These are phyloP conservation scores for Anisodus tanguticus DNA, from an alignment of 257 asterid species.

Conservation along the genomic window DNA sequence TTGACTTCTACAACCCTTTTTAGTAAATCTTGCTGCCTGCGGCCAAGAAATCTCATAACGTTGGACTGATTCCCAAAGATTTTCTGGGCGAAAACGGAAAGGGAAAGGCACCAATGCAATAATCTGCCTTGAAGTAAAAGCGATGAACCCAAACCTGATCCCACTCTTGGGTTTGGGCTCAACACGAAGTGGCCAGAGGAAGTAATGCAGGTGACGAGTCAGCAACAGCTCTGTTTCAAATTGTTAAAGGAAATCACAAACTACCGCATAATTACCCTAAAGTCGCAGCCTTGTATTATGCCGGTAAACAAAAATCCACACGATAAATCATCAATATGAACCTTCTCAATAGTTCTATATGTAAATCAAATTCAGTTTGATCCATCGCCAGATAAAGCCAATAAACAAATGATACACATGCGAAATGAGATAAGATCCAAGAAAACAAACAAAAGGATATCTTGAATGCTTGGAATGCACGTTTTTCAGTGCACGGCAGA, in stretches of 20 bases:
- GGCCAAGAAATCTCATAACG: background rate
- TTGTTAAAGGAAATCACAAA: constrained; percentile 51
- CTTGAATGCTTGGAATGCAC: constrained; percentile 94
- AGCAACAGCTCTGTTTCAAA: constrained; percentile 80
- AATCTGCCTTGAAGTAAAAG: constrained; percentile 14
- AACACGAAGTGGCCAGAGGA: constrained; percentile 89
- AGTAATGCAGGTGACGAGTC: constrained; percentile 76
- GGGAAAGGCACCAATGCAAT: background rate
- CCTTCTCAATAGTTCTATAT: background rate
- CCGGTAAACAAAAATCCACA: background rate
- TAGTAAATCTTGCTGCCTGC: constrained; percentile 44
- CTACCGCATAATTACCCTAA: background rate
- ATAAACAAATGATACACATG: background rate
- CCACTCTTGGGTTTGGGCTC: constrained; percentile 98
- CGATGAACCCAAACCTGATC: constrained; percentile 58
- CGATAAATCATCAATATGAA: background rate
- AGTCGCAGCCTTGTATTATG: background rate
- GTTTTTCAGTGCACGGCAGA: constrained; percentile 91
- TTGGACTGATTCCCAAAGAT: background rate
- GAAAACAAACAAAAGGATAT: constrained; percentile 69
- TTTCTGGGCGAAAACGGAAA: background rate
- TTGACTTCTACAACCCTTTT: constrained; percentile 86
- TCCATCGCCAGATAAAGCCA: background rate
- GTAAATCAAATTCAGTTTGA: background rate
- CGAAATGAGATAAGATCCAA: constrained; percentile 2